phyloP scores from a whole-genome alignment of 2,329 filamentous ascomycete species.

The Fusarium cicatricum region DNA sequence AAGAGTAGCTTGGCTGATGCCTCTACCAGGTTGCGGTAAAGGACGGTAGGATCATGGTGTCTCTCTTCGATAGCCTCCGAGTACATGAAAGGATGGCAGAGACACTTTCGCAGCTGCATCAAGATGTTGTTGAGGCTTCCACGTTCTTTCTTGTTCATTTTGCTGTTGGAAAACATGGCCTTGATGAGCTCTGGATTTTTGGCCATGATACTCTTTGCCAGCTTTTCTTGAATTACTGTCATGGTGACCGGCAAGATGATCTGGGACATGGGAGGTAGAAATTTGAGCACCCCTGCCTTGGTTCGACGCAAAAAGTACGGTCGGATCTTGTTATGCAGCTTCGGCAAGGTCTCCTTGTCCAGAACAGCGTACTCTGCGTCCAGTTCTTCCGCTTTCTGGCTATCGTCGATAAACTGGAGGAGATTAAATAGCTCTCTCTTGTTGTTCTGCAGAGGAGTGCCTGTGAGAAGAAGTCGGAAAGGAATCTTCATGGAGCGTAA shows the following conservation, averaged over 20 bases:
- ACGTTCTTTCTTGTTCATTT: constrained; percentile 74
- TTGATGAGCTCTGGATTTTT: constrained; percentile 91
- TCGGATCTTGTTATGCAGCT: constrained; percentile 84
- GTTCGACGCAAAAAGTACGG: constrained; percentile 77
- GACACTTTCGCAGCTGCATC: constrained; percentile 91
- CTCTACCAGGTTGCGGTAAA: constrained; percentile 85
- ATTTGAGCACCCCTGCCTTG: constrained; percentile 89
- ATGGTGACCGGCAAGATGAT: constrained; percentile 97
- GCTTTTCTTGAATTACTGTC: constrained; percentile 90
- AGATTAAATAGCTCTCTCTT: constrained; percentile 94
- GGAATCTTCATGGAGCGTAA: constrained; percentile 78
- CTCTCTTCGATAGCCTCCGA: constrained; percentile 89
- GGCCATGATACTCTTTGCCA: constrained; percentile 92
- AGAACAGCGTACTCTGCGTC: constrained; percentile 81
- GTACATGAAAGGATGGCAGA: constrained; percentile 97
- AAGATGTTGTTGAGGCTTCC: constrained; percentile 92
- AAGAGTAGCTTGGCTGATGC: constrained; percentile 90
- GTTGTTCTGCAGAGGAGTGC: constrained; percentile 95
- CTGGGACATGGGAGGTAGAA: constrained; percentile 91
- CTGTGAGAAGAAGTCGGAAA: constrained; percentile 87
- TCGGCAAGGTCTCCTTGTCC: constrained; percentile 80
- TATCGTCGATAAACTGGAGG: constrained; percentile 88
- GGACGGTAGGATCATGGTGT: constrained; percentile 64
- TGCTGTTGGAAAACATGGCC: constrained; percentile 78
- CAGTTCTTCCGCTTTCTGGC: constrained; percentile 72